These are phyloP conservation scores for Lavandula angustifolia DNA, from an alignment of 257 asterid species.

Conservation along the genomic window DNA sequence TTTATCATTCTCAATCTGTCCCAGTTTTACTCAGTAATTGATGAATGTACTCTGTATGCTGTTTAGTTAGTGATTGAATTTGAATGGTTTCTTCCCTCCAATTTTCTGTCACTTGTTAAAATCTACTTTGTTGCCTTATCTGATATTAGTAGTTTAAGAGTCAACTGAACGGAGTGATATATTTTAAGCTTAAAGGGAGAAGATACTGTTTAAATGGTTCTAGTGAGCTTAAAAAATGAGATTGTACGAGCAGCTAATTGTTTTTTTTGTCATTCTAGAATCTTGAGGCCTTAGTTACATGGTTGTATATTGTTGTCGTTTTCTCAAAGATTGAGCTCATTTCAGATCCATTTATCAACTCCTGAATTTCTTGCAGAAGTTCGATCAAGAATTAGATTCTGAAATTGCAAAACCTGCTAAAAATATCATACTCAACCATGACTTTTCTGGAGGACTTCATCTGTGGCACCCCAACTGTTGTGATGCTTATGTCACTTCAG, in stretches of 20 bases:
- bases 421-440: conserved; percentile 66
- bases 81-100: background rate
- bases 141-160: background rate
- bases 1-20: background rate
- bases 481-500: conserved; percentile 50
- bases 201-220: background rate
- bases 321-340: background rate
- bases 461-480: conserved; percentile 73
- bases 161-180: background rate
- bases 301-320: background rate
- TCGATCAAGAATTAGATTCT: conserved; percentile 31
- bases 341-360: conserved; percentile 13
- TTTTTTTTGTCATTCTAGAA: background rate
- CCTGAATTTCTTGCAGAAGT: conserved; percentile 36
- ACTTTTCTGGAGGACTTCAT: conserved; percentile 67
- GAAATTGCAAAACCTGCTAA: conserved; percentile 33
- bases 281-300: conserved; percentile 1
- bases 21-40: too few species aligned
- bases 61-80: background rate
- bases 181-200: background rate
- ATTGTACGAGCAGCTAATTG: conserved; percentile 1
- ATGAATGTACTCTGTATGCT: background rate
- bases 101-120: too few species aligned
- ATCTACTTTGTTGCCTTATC: background rate
- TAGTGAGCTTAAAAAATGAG: background rate